Percentiles rank a stretch among this genome's conserved stretches.
Conservation (phyloP, 2,329 filamentous ascomycete genomes). For the Tolypocladium ovalisporum region DNA sequence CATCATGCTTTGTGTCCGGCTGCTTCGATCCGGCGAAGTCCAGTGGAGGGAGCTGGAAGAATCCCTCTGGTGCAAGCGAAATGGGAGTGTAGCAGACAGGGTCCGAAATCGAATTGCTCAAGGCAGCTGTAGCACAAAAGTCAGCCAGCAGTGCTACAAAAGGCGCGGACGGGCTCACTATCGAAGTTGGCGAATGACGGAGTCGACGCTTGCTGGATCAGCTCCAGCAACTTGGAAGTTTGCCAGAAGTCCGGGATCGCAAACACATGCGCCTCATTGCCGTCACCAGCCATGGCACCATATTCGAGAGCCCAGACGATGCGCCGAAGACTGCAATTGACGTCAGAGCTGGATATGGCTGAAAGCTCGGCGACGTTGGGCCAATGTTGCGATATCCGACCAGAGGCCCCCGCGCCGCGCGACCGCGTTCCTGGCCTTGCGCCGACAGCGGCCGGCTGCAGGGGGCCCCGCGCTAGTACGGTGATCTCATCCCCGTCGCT, state of each 20-base stretch:
- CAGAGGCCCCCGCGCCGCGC: not conserved
- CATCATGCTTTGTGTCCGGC: not conserved
- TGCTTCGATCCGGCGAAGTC: not conserved
- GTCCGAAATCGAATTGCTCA: not conserved
- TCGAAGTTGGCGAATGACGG: conserved; percentile 33
- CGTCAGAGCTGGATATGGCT: not conserved
- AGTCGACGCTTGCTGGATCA: conserved; percentile 8
- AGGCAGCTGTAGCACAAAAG: not conserved
- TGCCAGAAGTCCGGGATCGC: conserved; percentile 51
- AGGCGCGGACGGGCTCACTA: conserved; percentile 12
- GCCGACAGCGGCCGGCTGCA: not conserved
- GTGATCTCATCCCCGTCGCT: not conserved
- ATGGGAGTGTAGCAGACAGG: conserved; percentile 10
- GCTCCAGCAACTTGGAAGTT: conserved; percentile 37
- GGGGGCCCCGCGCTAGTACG: not conserved
- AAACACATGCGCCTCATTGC: conserved; percentile 45
- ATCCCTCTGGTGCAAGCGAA: conserved; percentile 15
- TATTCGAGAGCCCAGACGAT: not conserved
- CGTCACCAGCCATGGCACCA: conserved; percentile 23
- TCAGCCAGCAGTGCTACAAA: not conserved
- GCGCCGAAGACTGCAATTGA: not conserved
- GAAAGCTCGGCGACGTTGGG: not conserved
- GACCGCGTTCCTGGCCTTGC: not conserved
- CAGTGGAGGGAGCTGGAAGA: conserved; percentile 15
- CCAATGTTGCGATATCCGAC: not conserved